Percentiles rank a stretch among this genome's conserved stretches.
phyloP scores from a whole-genome alignment of 139 green algal species.

The Micractinium sp. region DNA sequence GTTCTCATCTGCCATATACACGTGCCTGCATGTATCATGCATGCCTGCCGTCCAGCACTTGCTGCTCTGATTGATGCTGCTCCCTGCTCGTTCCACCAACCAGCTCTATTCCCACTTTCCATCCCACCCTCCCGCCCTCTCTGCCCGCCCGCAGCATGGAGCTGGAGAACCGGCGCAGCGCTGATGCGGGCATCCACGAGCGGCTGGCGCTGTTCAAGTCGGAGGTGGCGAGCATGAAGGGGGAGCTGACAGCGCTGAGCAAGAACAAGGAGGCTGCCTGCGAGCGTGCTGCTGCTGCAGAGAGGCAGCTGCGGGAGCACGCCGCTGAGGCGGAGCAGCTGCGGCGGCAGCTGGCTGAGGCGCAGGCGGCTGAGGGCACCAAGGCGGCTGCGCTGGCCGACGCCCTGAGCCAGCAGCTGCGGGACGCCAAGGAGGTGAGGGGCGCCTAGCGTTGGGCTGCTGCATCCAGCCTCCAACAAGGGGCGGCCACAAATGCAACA shows the following conservation, averaged over 20 bases:
- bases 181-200: too few species aligned
- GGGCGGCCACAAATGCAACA: background rate
- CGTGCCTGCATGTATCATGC: background rate
- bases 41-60: background rate
- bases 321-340: background rate
- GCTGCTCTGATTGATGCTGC: too few species aligned
- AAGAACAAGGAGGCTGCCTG: background rate
- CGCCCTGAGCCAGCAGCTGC: background rate
- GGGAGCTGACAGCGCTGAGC: background rate
- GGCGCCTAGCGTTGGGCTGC: background rate
- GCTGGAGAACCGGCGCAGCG: background rate
- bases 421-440: conserved; percentile 9
- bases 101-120: background rate
- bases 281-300: background rate
- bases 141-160: conserved; percentile 15
- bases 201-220: background rate
- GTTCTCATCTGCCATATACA: too few species aligned
- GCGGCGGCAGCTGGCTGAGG: background rate
- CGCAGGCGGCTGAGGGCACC: background rate
- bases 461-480: background rate
- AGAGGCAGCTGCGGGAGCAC: background rate
- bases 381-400: background rate
- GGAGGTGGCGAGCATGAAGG: background rate
- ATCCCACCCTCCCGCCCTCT: background rate
- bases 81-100: background rate